Evolutionary conservation across 1,284 basidiomycete genomes (phyloP), one percentile per base, ranked within the genome.

Genomic region (Ceratobasidium theobromae): DNA sequence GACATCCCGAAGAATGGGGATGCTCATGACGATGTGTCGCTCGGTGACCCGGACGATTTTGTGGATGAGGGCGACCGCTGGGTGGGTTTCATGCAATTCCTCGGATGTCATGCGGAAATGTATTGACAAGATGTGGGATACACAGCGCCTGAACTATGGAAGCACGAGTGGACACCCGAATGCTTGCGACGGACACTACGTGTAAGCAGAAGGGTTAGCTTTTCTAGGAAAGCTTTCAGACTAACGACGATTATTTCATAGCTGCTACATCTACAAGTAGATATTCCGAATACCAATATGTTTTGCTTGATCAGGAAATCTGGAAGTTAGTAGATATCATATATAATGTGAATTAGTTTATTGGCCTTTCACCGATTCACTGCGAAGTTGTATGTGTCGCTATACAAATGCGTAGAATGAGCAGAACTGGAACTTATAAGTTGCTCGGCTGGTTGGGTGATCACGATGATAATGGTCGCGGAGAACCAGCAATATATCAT

Each of bases 131-230:
- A 45, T 32, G 16, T 16, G 11, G 27, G 4, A 11, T 18, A 27
- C 33, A 30, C n/a, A 55, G 57, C 57, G 57, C 32, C 46, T 62
- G 23, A 62, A 62, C 57, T 62, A 62, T 32, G 57, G 57, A 12
- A 62, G 57, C 57, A 62, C 57, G 21, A n/a, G 48, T n/a, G 57
- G 57, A 27, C 57, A 62, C 57, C 57, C 57, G 18, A 62, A 62
- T 25, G 57, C 57, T 23, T 62, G 57, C 57, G 46, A 49, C 25
- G 57, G 57, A 3, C 57, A 62, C 32, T 62, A 49, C 46, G 51
- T 62, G 46, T 62, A 21, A 58, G 55, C 12, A 16, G 35, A 8
- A 16, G 9, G 14, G n/a, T 16, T 23, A 16, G 8, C 12, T 9
- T 16, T 27, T 9, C n/a, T 16, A 5, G 6, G 4, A 27, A 4